Conservation (phyloP, 495 filamentous ascomycete genomes). For the Penicillium subrubescens region DNA sequence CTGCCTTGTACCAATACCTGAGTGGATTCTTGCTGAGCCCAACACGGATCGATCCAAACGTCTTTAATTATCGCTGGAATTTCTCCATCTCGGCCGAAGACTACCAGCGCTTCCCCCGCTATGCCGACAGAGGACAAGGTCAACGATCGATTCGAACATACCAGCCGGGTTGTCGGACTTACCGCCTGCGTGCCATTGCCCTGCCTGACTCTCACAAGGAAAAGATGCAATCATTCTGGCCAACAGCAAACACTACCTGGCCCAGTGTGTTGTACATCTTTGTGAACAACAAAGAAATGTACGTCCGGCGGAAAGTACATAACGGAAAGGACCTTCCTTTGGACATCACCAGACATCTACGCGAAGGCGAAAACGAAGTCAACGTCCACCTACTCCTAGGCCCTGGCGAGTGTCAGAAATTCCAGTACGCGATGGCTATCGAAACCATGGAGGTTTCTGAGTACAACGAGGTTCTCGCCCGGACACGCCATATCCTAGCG, state of each 20-base stretch:
- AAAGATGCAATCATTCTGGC: conserved; percentile 55
- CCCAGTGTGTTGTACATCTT: conserved; percentile 68
- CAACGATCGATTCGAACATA: conserved; percentile 20
- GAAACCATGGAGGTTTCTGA: conserved; percentile 59
- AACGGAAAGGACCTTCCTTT: conserved; percentile 75
- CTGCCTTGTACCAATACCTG: conserved; percentile 49
- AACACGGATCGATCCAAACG: conserved; percentile 24
- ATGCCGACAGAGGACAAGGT: conserved; percentile 6
- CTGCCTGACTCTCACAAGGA: conserved; percentile 17
- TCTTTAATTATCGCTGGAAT: conserved; percentile 30
- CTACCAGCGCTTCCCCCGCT: conserved; percentile 22
- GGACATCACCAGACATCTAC: conserved; percentile 63
- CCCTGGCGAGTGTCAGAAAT: conserved; percentile 34
- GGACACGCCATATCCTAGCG: conserved; percentile 33
- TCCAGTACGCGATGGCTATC: conserved; percentile 59
- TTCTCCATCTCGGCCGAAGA: conserved; percentile 28
- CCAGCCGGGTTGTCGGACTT: conserved; percentile 33
- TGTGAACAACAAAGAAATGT: conserved; percentile 63
- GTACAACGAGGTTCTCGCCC: conserved; percentile 51
- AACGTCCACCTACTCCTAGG: conserved; percentile 52
- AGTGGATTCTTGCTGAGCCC: conserved; percentile 46
- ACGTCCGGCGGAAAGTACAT: conserved; percentile 62
- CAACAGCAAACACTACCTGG: conserved; percentile 65
- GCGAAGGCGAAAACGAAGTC: conserved; percentile 59
- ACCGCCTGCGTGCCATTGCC: conserved; percentile 50